Base-by-base conservation (phyloP, 116 monocot species). In the Cymodocea nodosa region DNA sequence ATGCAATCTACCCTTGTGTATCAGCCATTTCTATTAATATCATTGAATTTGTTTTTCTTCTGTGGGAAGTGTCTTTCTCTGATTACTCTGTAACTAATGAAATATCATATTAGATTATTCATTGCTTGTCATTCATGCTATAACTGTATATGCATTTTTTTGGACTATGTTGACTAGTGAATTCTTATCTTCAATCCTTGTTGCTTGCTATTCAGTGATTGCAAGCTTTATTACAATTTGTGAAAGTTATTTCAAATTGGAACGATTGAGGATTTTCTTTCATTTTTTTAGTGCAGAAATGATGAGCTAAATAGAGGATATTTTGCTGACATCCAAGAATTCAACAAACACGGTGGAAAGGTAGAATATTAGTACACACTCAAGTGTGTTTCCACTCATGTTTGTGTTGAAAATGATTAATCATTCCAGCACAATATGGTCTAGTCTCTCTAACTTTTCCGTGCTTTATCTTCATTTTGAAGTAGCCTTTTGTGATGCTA, bases 241-340 rank as follows among this genome's bases (percentile, higher is more conserved):
- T 0, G 2, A 49, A 22, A 9, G 50, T 15, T 58, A 36, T 75
- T 25, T 12, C 50, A 48, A 37, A 57, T 56, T 70, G 68, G 34
- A 70, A 49, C 67, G 64, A 58, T 58, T 59, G 49, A 50, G 50
- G 53, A 68, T 15, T 56, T 62, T 22, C 35, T 71, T 60, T 36
- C 2, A 71, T 19, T 77, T 58, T 48, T 73, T 59, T 79, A 76
- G 67, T 84, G 68, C 90, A 94, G 94, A 77, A 66, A 74, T 70
- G 90, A 90, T 75, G 94, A 94, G 74, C 61, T 94, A 56, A 94
- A 79, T 58, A 76, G 94, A 77, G 87, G 90, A 40, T 90, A 94
- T 74, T 94, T 94, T 75, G 87, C 84, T 34, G 94, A 94, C 78
- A 85, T 94, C 50, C 22, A 82, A 6, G 90, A 94, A 57, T 79